These are phyloP conservation scores for Spathaspora arborariae DNA, from an alignment of 805 yeast genomes.

Conservation along the genomic window DNA sequence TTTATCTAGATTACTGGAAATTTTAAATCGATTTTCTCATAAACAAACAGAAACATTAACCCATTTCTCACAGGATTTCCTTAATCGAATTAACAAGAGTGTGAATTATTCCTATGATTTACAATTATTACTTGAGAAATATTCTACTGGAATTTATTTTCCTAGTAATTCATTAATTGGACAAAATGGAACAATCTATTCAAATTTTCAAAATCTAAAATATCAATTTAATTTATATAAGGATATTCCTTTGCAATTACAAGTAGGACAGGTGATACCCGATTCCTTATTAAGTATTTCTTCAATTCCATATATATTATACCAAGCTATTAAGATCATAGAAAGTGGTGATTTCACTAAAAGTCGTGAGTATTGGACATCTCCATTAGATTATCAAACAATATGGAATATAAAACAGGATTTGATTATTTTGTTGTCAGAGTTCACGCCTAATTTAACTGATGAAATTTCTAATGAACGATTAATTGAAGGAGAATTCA, in stretches of 20 bases:
- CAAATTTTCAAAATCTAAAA: conserved; percentile 35
- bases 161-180: conserved; percentile 25
- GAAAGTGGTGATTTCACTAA: conserved; percentile 10
- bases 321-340: conserved; percentile 17
- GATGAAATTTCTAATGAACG: conserved; percentile 14
- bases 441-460: conserved; percentile 4
- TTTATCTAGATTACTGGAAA: conserved; percentile 30
- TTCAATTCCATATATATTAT: conserved; percentile 32
- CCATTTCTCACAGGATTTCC: conserved; percentile 18
- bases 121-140: conserved; percentile 17
- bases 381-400: conserved; percentile 15
- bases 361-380: conserved; percentile 19
- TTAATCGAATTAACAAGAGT: conserved; percentile 15
- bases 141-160: conserved; percentile 37
- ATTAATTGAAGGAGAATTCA: conserved; percentile 18
- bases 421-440: conserved; percentile 1
- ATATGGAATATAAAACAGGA: conserved; percentile 30
- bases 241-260: conserved; percentile 37
- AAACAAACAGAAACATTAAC: conserved; percentile 22
- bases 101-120: conserved; percentile 23
- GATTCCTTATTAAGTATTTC: conserved; percentile 18
- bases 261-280: conserved; percentile 11
- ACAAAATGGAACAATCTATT: conserved; percentile 20
- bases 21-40: conserved; percentile 25
- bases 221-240: conserved; percentile 35